A percentile compares a stretch with the other conserved stretches of the same genome.
Conservation (phyloP, 805 yeast species). For the Pichia occidentalis region DNA sequence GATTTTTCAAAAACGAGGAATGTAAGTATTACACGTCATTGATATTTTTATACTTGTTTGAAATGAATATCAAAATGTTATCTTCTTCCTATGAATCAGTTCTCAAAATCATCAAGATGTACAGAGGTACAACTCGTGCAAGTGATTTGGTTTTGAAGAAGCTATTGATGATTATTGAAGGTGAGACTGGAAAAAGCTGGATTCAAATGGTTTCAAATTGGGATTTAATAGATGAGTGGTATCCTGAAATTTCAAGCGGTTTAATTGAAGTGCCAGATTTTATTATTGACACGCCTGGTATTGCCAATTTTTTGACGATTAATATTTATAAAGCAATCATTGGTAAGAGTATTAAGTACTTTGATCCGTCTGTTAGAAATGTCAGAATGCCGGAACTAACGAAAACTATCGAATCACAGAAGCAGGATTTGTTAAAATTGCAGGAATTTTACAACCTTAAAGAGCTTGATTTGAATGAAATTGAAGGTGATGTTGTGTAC, state of each 20-base stretch:
- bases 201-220: conserved; percentile 53
- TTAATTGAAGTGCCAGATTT: conserved; percentile 34
- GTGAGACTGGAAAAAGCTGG: conserved; percentile 49
- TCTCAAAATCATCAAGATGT: conserved; percentile 44
- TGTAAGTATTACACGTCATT: conserved; percentile 39
- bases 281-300: conserved; percentile 36
- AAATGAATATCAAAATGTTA: conserved; percentile 37
- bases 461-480: conserved; percentile 7
- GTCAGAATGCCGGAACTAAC: conserved; percentile 26
- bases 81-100: conserved; percentile 44
- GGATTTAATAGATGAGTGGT: conserved; percentile 41
- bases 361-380: conserved; percentile 20
- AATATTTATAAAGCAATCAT: conserved; percentile 45
- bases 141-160: conserved; percentile 58
- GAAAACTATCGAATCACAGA: conserved; percentile 1
- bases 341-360: conserved; percentile 39
- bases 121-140: conserved; percentile 54
- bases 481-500: conserved; percentile 33
- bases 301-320: conserved; percentile 38
- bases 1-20: conserved; percentile 15
- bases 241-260: conserved; percentile 36
- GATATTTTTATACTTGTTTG: conserved; percentile 43
- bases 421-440: conserved; percentile 17
- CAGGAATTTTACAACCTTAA: conserved; percentile 26
- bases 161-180: conserved; percentile 53